Percentiles rank a stretch among this genome's conserved stretches.
phyloP scores from a whole-genome alignment of 2,329 filamentous ascomycete genomes.

The Trichoderma atroviride region DNA sequence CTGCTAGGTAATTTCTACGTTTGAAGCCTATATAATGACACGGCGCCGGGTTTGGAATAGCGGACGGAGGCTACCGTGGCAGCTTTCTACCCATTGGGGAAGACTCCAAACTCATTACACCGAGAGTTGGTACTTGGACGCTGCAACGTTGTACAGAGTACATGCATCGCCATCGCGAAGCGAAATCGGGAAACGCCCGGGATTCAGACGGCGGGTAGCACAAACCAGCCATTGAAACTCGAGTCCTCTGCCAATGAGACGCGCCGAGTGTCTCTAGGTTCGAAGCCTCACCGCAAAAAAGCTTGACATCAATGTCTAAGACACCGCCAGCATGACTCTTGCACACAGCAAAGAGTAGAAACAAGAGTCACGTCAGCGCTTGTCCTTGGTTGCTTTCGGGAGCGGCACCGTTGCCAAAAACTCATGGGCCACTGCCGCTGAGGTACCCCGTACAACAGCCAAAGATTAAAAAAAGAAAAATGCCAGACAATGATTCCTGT shows the following conservation, averaged over 20 bases:
- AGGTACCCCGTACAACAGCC: neutral
- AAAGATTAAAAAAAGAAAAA: neutral
- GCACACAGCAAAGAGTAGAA: no score
- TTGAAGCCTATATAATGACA: neutral
- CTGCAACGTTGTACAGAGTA: neutral
- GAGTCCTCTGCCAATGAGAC: neutral
- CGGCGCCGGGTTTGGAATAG: neutral
- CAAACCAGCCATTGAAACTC: neutral
- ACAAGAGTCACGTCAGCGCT: constrained; percentile 2
- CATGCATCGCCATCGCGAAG: neutral
- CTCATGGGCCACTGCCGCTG: neutral
- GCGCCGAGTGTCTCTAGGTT: neutral
- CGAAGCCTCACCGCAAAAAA: constrained; percentile 7
- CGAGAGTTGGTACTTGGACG: neutral
- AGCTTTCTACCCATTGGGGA: neutral
- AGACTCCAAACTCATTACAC: neutral
- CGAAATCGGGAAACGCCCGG: neutral
- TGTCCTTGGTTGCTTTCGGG: neutral
- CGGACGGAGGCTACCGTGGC: neutral
- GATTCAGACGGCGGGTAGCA: neutral
- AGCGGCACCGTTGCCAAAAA: neutral
- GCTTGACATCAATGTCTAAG: neutral
- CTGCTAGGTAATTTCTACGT: neutral
- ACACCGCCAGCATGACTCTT: neutral
- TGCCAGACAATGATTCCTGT: neutral